Base-by-base conservation (phyloP, 1,284 basidiomycete genomes). In the Melampsora larici-populina region DNA sequence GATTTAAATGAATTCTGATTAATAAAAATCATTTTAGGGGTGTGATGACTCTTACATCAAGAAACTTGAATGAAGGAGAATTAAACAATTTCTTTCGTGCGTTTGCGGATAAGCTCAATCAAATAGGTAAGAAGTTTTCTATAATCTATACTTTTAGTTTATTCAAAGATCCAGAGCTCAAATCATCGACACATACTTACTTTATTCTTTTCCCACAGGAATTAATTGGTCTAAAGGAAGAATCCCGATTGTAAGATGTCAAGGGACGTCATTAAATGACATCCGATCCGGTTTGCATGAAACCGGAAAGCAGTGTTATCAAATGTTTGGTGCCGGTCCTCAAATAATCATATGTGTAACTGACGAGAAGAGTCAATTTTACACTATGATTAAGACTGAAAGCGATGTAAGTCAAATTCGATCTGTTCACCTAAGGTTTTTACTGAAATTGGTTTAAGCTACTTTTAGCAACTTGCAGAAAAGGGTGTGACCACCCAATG, bases 401-500 rank as follows among this genome's bases (percentile, higher is more conserved):
- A 66, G 73, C 1, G 73, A 76, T 48, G 73, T 76, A 60, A 62
- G 73, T 67, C 33, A 7, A 29, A 31, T 40, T 7, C 24, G 6
- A 1, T 11, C 55, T 60, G 15, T 9, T 60, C 1, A 60, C n/a
- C 29, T 21, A 1, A 6, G 4, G 29, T 7, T 6, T 36, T 36
- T 64, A 29, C 63, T 58, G 29, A 64, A 36, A 36, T 1, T 26
- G 13, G 15, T 8, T 18, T n/a, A 48, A 8, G 55, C 6, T 49
- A 29, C 36, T 3, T 36, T 43, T 43, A 76, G 73, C n/a, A 36
- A 33, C 65, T 76, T 63, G 64, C 73, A 43, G 65, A 29, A 21
- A 55, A 64, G 6, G 66, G 66, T 40, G 73, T 76, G 2, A 76
- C 73, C 36, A 76, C 73, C 21, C 73, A 76, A 43, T 76, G 73